These are phyloP conservation scores for Lathyrus tuberosus DNA, from an alignment of 306 rosid species.

Conservation along the genomic window DNA sequence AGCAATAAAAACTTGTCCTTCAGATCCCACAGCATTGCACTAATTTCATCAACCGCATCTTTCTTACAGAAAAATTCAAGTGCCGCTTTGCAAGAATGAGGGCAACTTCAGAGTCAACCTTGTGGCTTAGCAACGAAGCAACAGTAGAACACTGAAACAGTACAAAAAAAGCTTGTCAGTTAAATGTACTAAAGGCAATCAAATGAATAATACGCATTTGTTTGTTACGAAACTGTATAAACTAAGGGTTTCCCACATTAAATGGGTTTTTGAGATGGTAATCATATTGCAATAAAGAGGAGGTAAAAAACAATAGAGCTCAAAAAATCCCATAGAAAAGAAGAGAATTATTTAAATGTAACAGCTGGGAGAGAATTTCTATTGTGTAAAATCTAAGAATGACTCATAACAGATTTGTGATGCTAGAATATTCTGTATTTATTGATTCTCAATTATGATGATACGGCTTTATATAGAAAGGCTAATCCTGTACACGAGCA, in stretches of 20 bases:
- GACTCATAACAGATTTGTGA: too few relatives aligned
- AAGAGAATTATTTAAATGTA: conserved; percentile 3
- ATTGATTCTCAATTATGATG: too few relatives aligned
- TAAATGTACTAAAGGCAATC: conserved; percentile 25
- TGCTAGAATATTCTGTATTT: too few relatives aligned
- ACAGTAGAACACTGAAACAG: conserved; percentile 82
- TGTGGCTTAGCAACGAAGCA: conserved; percentile 68
- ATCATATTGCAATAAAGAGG: conserved; percentile 12
- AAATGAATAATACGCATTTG: conserved; percentile 16
- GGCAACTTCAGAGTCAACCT: conserved; percentile 68
- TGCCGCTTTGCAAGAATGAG: conserved; percentile 64
- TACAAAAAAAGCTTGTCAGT: conserved; percentile 33
- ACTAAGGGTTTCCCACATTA: background rate
- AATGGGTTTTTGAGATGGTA: conserved; percentile 10
- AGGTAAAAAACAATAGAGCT: background rate
- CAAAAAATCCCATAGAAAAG: conserved; percentile 2
- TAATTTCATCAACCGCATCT: conserved; percentile 57
- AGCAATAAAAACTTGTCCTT: conserved; percentile 53
- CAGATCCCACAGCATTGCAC: conserved; percentile 59
- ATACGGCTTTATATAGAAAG: too few relatives aligned
- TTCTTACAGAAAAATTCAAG: conserved; percentile 71
- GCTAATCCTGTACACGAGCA: too few relatives aligned
- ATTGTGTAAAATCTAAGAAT: too few relatives aligned
- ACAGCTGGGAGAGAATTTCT: background rate
- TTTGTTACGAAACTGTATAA: background rate